These are phyloP conservation scores for Gossypioides kirkii DNA, from an alignment of 345 rosid species.

Conservation along the genomic window DNA sequence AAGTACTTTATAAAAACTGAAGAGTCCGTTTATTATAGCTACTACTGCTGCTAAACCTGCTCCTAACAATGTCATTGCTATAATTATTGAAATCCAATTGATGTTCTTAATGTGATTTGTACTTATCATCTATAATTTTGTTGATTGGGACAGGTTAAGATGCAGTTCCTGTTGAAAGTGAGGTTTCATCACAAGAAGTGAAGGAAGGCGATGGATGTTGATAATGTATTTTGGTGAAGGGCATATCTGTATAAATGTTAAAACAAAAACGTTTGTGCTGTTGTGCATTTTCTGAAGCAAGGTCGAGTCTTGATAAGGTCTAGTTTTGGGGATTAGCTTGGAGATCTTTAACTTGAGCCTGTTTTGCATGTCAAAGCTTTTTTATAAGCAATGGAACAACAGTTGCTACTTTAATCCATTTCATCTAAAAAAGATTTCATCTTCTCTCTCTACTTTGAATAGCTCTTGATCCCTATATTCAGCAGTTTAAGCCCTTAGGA, in stretches of 20 bases:
- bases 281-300: conserved; percentile 4
- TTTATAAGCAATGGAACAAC: conserved; percentile 1
- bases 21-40: background rate
- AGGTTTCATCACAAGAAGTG: conserved; percentile 73
- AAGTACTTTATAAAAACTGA: background rate
- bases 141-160: conserved; percentile 57
- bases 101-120: background rate
- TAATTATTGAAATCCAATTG: background rate
- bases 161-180: conserved; percentile 69
- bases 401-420: background rate
- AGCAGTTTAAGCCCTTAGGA: background rate
- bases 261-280: background rate
- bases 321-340: conserved; percentile 45
- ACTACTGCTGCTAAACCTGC: background rate
- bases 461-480: background rate
- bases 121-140: background rate
- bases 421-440: background rate
- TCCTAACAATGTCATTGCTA: background rate
- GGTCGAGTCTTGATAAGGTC: conserved; percentile 23
- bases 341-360: conserved; percentile 32
- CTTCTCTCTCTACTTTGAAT: background rate
- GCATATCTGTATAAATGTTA: background rate
- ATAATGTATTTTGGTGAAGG: background rate
- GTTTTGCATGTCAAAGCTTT: conserved; percentile 18
- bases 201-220: conserved; percentile 13